Evolutionary conservation across 305 asterid genomes (phyloP).

Genomic region (Fraxinus latifolia): DNA sequence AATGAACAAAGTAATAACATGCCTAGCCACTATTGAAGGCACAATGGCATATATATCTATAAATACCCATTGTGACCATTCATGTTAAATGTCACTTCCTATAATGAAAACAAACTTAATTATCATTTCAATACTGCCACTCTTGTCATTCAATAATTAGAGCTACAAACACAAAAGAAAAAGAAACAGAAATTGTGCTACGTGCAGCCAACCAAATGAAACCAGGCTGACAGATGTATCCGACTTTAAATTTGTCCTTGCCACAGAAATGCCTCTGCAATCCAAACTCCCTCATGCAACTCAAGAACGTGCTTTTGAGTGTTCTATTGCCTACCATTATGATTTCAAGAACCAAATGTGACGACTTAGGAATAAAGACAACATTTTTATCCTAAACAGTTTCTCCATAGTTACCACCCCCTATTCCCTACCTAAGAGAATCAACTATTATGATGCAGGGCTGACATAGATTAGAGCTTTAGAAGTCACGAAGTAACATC

Average conservation of each 20-base stretch:
- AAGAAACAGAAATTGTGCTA: neutral
- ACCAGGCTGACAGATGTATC: neutral
- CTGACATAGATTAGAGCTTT: neutral
- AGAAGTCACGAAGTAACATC: neutral
- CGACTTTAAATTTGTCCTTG: neutral
- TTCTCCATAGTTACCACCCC: neutral
- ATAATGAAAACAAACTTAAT: neutral
- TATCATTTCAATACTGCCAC: neutral
- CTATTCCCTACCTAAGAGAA: neutral
- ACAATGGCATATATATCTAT: neutral
- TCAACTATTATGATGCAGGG: neutral
- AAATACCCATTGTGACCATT: neutral
- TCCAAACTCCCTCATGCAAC: neutral
- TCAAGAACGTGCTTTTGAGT: constrained; percentile 1
- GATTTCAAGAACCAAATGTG: neutral
- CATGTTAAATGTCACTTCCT: neutral
- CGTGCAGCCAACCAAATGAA: neutral
- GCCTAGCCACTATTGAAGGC: neutral
- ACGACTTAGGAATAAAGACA: neutral
- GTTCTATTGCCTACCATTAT: constrained; percentile 2
- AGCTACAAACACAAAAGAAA: neutral
- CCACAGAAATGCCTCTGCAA: neutral
- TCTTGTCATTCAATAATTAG: neutral
- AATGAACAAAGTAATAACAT: neutral
- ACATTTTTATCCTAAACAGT: neutral